A percentile compares a stretch with the other conserved stretches of the same genome.
These are phyloP conservation scores for Lipomyces orientalis DNA, from an alignment of 805 yeast genomes.

Conservation along the genomic window DNA sequence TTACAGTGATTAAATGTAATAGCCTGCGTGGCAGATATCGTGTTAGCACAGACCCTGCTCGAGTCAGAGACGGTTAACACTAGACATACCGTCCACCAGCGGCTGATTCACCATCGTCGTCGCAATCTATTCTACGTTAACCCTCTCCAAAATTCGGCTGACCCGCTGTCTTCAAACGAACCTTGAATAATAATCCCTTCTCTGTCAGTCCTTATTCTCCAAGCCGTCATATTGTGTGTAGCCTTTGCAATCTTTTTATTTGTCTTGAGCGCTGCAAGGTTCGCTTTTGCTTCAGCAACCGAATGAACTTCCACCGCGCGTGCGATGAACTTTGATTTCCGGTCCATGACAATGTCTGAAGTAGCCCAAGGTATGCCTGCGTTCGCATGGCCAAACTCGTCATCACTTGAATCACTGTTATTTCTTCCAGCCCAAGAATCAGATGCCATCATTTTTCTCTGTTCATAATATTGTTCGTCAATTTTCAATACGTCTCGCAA, in stretches of 20 bases:
- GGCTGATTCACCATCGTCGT: conserved; percentile 97
- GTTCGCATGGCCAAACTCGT: conserved; percentile 20
- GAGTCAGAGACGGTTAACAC: conserved; percentile 36
- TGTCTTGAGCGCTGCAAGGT: conserved; percentile 55
- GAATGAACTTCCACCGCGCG: conserved; percentile 67
- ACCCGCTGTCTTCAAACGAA: conserved; percentile 7
- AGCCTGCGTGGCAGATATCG: conserved; percentile 18
- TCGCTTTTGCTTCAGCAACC: conserved; percentile 68
- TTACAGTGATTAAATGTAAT: conserved; percentile 39
- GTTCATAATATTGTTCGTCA: conserved; percentile 42
- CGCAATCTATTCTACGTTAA: conserved; percentile 63
- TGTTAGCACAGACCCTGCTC: not conserved
- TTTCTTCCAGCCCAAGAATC: not conserved
- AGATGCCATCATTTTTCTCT: conserved; percentile 33
- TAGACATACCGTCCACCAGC: conserved; percentile 74
- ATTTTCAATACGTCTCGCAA: conserved; percentile 46
- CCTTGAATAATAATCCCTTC: conserved; percentile 63
- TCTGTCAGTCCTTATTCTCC: conserved; percentile 65
- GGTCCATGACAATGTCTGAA: conserved; percentile 78
- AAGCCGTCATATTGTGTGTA: conserved; percentile 83
- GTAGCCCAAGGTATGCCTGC: conserved; percentile 61
- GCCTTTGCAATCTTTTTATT: conserved; percentile 68
- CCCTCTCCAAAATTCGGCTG: not conserved
- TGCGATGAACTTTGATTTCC: conserved; percentile 86
- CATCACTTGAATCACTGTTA: conserved; percentile 41